Evolutionary conservation across 306 rosid genomes (phyloP).

Genomic region (Glycine tomentella): DNA sequence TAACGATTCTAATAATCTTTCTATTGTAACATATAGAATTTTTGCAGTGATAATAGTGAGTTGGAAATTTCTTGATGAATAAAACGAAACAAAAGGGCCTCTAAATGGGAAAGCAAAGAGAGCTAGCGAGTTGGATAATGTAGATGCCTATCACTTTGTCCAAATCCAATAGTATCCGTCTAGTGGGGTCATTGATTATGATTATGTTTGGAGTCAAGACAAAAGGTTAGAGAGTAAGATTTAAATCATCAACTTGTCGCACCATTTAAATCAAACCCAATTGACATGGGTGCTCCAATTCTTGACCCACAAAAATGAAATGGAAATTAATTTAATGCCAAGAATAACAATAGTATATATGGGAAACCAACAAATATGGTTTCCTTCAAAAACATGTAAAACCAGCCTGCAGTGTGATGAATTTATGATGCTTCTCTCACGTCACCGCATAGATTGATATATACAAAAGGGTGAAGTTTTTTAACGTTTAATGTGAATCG

Average conservation of each 20-base stretch:
- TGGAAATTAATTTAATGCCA: neutral
- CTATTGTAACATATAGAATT: neutral
- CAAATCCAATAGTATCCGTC: slow-evolving; percentile 55
- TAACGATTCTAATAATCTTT: too few species aligned
- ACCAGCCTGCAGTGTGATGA: slow-evolving; percentile 4
- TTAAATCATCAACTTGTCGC: slow-evolving; percentile 42
- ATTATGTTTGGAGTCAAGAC: slow-evolving; percentile 53
- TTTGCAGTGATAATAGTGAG: neutral
- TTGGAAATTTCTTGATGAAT: neutral
- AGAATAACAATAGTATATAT: too few species aligned
- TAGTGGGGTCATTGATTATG: slow-evolving; percentile 57
- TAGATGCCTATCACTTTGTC: slow-evolving; percentile 46
- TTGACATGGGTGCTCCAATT: neutral
- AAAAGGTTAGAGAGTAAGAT: slow-evolving; percentile 45
- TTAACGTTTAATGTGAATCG: neutral
- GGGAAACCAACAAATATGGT: slow-evolving; percentile 17
- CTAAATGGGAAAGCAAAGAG: slow-evolving; percentile 3
- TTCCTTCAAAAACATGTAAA: neutral
- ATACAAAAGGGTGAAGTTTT: neutral
- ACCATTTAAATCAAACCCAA: slow-evolving; percentile 28
- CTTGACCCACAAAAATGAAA: slow-evolving; percentile 11
- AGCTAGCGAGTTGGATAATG: slow-evolving; percentile 4
- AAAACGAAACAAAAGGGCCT: neutral
- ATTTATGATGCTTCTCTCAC: slow-evolving; percentile 51
- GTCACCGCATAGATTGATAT: slow-evolving; percentile 47